Evolutionary conservation across 805 yeast genomes (phyloP).

Genomic region (Yamadazyma paraphyllophila): DNA sequence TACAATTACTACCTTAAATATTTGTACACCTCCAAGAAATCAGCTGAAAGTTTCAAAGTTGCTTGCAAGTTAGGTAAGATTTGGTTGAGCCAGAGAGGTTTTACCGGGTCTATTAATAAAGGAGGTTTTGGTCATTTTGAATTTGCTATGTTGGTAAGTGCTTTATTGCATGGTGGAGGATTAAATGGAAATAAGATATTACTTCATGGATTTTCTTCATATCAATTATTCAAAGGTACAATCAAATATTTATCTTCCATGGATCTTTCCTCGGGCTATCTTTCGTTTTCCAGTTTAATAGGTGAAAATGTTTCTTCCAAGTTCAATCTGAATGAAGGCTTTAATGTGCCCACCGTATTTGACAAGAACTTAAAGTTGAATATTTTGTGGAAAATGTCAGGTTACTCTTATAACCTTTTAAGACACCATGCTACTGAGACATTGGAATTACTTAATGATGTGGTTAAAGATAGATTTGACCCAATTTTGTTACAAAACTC

Average conservation of each 20-base stretch:
- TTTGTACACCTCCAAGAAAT: constrained; percentile 70
- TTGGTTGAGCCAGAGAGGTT: constrained; percentile 89
- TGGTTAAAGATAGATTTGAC: constrained; percentile 79
- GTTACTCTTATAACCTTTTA: constrained; percentile 59
- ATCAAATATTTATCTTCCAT: constrained; percentile 77
- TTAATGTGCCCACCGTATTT: constrained; percentile 70
- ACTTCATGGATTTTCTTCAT: constrained; percentile 85
- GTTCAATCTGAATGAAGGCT: constrained; percentile 53
- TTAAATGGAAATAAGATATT: constrained; percentile 70
- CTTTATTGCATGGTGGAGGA: constrained; percentile 82
- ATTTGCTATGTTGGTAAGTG: constrained; percentile 77
- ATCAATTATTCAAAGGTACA: constrained; percentile 89
- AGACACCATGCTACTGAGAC: constrained; percentile 70
- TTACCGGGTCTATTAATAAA: constrained; percentile 56
- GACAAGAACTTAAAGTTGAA: constrained; percentile 78
- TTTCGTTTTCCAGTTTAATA: constrained; percentile 60
- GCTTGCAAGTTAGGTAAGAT: constrained; percentile 84
- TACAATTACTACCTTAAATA: constrained; percentile 71
- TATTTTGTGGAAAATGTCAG: constrained; percentile 76
- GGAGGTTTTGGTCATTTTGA: constrained; percentile 95
- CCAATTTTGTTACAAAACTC: constrained; percentile 67
- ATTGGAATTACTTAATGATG: constrained; percentile 66
- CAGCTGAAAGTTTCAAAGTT: constrained; percentile 78
- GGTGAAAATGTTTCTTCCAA: constrained; percentile 44
- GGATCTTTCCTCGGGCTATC: constrained; percentile 67